A percentile compares a stretch with the other conserved stretches of the same genome.
Evolutionary conservation across 2,329 filamentous ascomycete species (phyloP).

Genomic region (Macrophomina phaseolina): DNA sequence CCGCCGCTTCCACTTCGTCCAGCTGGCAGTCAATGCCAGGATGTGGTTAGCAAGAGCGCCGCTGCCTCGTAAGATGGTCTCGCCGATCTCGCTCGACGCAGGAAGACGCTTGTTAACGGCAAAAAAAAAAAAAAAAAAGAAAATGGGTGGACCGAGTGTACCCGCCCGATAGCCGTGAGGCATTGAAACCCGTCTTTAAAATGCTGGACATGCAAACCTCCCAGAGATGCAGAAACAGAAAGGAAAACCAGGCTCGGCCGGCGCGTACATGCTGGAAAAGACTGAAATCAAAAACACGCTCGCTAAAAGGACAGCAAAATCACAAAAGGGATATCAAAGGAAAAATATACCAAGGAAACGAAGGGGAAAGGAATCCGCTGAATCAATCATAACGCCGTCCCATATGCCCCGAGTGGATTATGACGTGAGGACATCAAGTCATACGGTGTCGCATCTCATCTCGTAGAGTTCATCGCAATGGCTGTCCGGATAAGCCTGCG

Average conservation of each 20-base stretch:
- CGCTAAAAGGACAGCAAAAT: slow-evolving; percentile 52
- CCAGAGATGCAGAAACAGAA: slow-evolving; percentile 48
- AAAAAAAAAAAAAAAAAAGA: slow-evolving; percentile 40
- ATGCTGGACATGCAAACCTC: slow-evolving; percentile 53
- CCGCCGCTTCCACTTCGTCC: slow-evolving; percentile 45
- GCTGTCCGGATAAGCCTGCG: slow-evolving; percentile 48
- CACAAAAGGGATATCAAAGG: slow-evolving; percentile 51
- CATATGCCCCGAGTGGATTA: slow-evolving; percentile 47
- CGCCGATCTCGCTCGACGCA: slow-evolving; percentile 36
- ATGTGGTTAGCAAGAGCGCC: slow-evolving; percentile 40
- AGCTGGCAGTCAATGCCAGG: slow-evolving; percentile 48
- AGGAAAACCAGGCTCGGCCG: slow-evolving; percentile 42
- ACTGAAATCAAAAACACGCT: slow-evolving; percentile 46
- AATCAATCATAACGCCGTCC: slow-evolving; percentile 61
- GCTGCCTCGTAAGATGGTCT: slow-evolving; percentile 44
- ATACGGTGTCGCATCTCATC: slow-evolving; percentile 48
- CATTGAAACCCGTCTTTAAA: slow-evolving; percentile 47
- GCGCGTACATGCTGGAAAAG: slow-evolving; percentile 38
- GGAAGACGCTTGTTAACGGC: slow-evolving; percentile 45
- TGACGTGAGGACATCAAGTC: slow-evolving; percentile 52
- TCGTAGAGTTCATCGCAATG: slow-evolving; percentile 41
- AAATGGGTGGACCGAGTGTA: slow-evolving; percentile 40
- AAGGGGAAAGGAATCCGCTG: slow-evolving; percentile 46
- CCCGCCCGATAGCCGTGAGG: slow-evolving; percentile 52
- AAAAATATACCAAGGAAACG: slow-evolving; percentile 46